These are phyloP conservation scores for Sporothrix luriei DNA, from an alignment of 2,329 filamentous ascomycete species.

Conservation along the genomic window DNA sequence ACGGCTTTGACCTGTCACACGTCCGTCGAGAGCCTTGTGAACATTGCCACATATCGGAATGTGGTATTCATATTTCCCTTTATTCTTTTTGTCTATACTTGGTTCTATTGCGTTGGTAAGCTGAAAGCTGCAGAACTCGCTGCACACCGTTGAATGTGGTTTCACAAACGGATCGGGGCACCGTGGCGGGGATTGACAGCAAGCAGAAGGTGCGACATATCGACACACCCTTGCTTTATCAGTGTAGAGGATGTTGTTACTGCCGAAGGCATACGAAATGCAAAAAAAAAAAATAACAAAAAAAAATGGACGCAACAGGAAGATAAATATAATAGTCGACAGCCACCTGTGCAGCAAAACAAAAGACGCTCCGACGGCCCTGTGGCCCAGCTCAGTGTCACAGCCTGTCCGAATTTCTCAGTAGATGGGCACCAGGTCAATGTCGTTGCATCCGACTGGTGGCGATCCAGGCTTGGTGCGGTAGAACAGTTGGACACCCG, in stretches of 20 bases:
- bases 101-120: neutral
- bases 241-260: neutral
- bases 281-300: neutral
- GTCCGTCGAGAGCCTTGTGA: too few species aligned
- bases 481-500: conserved; percentile 32
- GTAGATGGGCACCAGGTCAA: conserved; percentile 29
- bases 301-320: too few species aligned
- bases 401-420: neutral
- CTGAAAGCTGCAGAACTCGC: neutral
- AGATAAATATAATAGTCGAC: neutral
- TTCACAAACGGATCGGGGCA: neutral
- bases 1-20: conserved; percentile 9
- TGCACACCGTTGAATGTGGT: neutral
- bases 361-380: neutral
- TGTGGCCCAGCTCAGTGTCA: too few species aligned
- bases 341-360: neutral
- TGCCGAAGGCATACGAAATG: neutral
- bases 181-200: neutral
- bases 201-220: neutral
- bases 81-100: too few species aligned
- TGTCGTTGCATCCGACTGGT: conserved; percentile 21
- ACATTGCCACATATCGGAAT: too few species aligned
- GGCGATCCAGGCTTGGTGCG: neutral
- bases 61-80: too few species aligned
- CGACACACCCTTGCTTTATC: neutral